Percentiles rank a stretch among this genome's conserved stretches.
phyloP scores from a whole-genome alignment of 805 yeast genomes.

The Wickerhamomyces strasburgensis region DNA sequence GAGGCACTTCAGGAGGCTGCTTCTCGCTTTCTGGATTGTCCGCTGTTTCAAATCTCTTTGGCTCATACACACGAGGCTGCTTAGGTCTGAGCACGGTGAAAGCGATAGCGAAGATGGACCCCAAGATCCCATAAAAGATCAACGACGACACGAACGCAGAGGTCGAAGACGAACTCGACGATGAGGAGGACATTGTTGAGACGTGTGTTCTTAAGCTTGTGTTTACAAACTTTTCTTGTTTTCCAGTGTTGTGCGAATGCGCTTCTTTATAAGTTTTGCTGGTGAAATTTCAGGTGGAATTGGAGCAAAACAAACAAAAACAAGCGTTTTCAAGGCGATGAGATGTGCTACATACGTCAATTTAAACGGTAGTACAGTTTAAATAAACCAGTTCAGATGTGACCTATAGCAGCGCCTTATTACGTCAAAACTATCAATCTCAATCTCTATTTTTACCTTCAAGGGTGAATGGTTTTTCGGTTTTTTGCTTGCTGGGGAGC shows the following conservation, averaged over 20 bases:
- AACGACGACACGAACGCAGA: conserved; percentile 73
- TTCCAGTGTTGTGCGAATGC: not conserved
- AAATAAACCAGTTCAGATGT: too few relatives aligned
- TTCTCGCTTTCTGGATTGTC: conserved; percentile 42
- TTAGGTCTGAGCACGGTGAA: conserved; percentile 63
- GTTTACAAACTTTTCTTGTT: not conserved
- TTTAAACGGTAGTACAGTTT: too few relatives aligned
- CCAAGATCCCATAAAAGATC: conserved; percentile 59
- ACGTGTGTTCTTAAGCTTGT: too few relatives aligned
- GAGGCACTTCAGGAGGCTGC: conserved; percentile 22
- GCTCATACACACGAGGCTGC: conserved; percentile 73
- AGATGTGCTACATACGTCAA: too few relatives aligned
- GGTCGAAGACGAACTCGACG: conserved; percentile 48
- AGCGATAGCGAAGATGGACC: conserved; percentile 47
- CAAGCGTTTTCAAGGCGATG: too few relatives aligned
- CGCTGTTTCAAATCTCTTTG: conserved; percentile 55
- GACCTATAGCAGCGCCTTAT: too few relatives aligned
- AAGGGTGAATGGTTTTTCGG: too few relatives aligned
- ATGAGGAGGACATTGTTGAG: conserved; percentile 16
- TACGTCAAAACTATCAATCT: too few relatives aligned
- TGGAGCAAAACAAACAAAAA: not conserved
- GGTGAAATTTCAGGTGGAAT: conserved; percentile 10
- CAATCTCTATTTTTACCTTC: too few relatives aligned
- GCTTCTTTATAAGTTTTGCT: conserved; percentile 2
- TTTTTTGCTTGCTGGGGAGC: too few relatives aligned